These are phyloP conservation scores for Linderniella brevidens DNA, from an alignment of 257 asterid genomes.

Conservation along the genomic window DNA sequence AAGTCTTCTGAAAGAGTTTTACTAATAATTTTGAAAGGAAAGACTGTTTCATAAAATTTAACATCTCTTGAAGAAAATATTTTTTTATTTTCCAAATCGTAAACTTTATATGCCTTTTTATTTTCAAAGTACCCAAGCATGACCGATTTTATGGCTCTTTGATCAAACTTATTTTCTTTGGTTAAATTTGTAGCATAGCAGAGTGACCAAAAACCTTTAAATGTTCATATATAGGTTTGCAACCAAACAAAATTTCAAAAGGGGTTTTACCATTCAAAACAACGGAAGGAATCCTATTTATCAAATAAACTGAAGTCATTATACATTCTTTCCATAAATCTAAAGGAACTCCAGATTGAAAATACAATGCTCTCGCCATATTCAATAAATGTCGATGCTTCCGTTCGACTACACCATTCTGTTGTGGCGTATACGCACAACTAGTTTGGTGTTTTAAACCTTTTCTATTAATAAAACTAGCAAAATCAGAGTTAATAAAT, in stretches of 20 bases:
- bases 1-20: no score
- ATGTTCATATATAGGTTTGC: background rate
- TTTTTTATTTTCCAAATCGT: background rate
- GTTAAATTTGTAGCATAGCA: background rate
- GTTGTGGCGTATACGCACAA: background rate
- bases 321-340: constrained; percentile 1
- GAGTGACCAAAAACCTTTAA: background rate
- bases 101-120: background rate
- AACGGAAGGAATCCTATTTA: background rate
- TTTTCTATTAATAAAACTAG: background rate
- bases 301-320: background rate
- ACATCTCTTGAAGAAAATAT: background rate
- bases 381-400: background rate
- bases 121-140: background rate
- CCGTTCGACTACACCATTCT: no score
- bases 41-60: background rate
- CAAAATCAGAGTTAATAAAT: background rate
- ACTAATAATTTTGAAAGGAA: background rate
- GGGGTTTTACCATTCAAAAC: background rate
- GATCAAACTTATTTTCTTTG: background rate
- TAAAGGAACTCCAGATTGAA: background rate
- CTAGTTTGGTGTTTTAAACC: background rate
- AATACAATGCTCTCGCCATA: background rate
- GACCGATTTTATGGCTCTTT: background rate
- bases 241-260: background rate